Evolutionary conservation across 2,329 filamentous ascomycete genomes (phyloP), one percentile per base, ranked within the genome.

Genomic region (Diaporthe sp.): DNA sequence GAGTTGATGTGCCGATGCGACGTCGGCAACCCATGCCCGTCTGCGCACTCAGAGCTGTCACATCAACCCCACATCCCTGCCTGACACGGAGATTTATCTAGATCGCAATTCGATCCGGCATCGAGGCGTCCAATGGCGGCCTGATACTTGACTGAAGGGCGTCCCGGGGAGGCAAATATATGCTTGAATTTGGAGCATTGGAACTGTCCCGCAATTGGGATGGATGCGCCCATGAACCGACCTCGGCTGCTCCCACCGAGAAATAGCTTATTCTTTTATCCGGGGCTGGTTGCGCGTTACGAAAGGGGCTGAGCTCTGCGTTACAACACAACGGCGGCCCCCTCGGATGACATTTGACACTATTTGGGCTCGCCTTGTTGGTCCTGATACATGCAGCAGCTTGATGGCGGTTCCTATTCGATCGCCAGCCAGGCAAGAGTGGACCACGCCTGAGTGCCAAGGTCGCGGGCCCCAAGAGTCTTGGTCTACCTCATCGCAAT

Each of bases 401-500:
- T 31, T 28, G 3, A 55, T 28, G 34, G 22, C 15, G 13, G 34
- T 28, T 70, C 49, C 34, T 47, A 70, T 70, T 70, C 49, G 65
- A 28, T 70, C 34, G 65, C 65, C 65, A 42, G 49, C 5, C 34
- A 28, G 65, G 31, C 34, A 70, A 70, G 22, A 68, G 65, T 70
- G 65, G 65, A 70, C 22, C 65, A 12, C 20, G 49, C 13, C 12
- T 4, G 47, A 28, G 34, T 70, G 65, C 65, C 65, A 70, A 70
- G 65, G 47, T 70, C 31, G 47, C 15, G 31, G 22, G 44, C 7
- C 34, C 39, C 71, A 53, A 57, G 58, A 65, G 47, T 65, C 71
- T 73, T 63, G 71, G 71, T 63, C 47, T 44, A 73, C 58, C 71
- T 73, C 71, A 73, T 65, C 71, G 71, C 71, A 73, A 73, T 73